Evolutionary conservation across 257 asterid genomes (phyloP).

Genomic region (Ajuga chamaepitys): DNA sequence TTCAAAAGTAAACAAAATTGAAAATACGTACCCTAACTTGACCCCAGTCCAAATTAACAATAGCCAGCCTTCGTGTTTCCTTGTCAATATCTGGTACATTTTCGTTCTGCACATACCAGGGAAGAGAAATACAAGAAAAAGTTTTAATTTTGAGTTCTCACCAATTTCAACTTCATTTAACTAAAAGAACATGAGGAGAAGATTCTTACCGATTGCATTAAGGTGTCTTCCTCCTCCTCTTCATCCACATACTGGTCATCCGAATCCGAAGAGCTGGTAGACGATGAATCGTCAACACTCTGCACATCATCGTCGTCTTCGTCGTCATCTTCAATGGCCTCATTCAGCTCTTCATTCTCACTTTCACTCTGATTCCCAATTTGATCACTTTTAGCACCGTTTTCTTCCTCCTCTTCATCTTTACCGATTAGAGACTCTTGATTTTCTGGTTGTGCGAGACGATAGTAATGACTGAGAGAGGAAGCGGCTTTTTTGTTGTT

Average conservation of each 20-base stretch:
- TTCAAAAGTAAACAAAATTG: not conserved
- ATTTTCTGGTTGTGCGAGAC: conserved; percentile 28
- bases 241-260: conserved; percentile 28
- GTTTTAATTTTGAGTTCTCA: not conserved
- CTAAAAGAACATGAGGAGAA: not conserved
- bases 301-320: conserved; percentile 26
- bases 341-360: conserved; percentile 23
- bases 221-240: conserved; percentile 44
- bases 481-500: conserved; percentile 17
- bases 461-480: conserved; percentile 53
- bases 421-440: conserved; percentile 11
- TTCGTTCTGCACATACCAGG: conserved; percentile 40
- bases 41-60: conserved; percentile 87
- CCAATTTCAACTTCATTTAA: too few species aligned
- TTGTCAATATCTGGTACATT: conserved; percentile 69
- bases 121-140: conserved; percentile 1
- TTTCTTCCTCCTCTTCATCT: conserved; percentile 20
- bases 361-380: conserved; percentile 13
- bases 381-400: conserved; percentile 17
- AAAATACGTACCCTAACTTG: conserved; percentile 68
- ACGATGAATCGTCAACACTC: conserved; percentile 36
- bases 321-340: conserved; percentile 8
- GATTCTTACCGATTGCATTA: conserved; percentile 28
- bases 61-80: conserved; percentile 80
- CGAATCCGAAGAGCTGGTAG: conserved; percentile 39